phyloP scores from a whole-genome alignment of 1,139 yeast species.

The Chernovozyma sophiae-reginae region DNA sequence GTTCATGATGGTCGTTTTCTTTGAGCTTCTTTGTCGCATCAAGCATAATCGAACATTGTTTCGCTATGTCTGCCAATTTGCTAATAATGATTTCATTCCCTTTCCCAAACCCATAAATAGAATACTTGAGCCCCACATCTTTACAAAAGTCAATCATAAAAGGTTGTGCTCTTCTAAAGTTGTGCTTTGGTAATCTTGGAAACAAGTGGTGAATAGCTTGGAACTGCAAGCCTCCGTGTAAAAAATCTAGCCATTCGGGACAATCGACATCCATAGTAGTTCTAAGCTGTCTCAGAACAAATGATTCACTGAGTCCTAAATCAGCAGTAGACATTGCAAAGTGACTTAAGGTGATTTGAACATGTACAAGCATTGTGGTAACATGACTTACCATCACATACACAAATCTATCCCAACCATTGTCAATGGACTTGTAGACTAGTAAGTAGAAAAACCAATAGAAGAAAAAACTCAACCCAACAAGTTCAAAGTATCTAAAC shows the following conservation, averaged over 20 bases:
- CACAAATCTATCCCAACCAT: conserved; percentile 47
- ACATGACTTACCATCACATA: conserved; percentile 73
- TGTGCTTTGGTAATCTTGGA: conserved; percentile 87
- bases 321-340: conserved; percentile 93
- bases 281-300: conserved; percentile 74
- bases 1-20: too few relatives aligned
- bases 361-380: conserved; percentile 86
- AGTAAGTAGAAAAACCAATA: conserved; percentile 78
- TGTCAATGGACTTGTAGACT: conserved; percentile 48
- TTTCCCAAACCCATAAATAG: conserved; percentile 77
- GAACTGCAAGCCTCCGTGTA: conserved; percentile 91
- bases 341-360: conserved; percentile 84
- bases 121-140: conserved; percentile 73
- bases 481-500: conserved; percentile 74
- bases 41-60: conserved; percentile 69
- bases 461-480: conserved; percentile 62
- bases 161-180: conserved; percentile 71
- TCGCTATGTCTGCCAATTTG: conserved; percentile 69
- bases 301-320: conserved; percentile 77
- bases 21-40: conserved; percentile 63
- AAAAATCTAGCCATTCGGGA: conserved; percentile 86
- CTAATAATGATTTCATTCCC: conserved; percentile 72
- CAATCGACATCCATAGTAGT: conserved; percentile 96
- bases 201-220: conserved; percentile 89
- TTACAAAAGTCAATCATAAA: conserved; percentile 70